Evolutionary conservation across 2,329 filamentous ascomycete species (phyloP).

Genomic region (Sarocladium strictum): DNA sequence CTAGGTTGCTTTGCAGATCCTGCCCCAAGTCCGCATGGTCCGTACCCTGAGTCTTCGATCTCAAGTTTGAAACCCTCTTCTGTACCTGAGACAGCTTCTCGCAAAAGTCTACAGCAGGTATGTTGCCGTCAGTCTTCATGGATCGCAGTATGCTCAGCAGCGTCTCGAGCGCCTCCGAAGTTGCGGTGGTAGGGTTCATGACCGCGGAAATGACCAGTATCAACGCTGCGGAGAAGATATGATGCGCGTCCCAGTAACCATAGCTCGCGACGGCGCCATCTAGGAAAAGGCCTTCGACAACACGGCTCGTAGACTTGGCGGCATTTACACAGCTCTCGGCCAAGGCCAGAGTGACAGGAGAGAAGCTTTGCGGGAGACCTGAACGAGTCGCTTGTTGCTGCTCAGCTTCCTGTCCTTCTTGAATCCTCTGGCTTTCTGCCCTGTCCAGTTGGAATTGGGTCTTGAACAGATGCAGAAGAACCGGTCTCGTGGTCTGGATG

Average conservation of each 20-base stretch:
- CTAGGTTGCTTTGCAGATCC: too few species aligned
- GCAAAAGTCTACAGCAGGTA: constrained; percentile 23
- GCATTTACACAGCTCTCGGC: constrained; percentile 27
- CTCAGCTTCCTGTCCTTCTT: neutral
- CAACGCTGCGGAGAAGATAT: constrained; percentile 25
- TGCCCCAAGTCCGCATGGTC: neutral
- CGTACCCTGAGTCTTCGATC: constrained; percentile 11
- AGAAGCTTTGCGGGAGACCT: constrained; percentile 17
- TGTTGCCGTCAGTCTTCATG: constrained; percentile 23
- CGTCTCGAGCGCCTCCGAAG: constrained; percentile 22
- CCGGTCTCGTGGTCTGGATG: constrained; percentile 26
- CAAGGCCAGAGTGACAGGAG: constrained; percentile 22
- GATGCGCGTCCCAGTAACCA: constrained; percentile 27
- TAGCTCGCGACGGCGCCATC: constrained; percentile 20
- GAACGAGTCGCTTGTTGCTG: constrained; percentile 9
- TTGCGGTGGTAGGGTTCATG: constrained; percentile 20
- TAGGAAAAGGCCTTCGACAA: constrained; percentile 20
- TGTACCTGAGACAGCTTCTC: constrained; percentile 21
- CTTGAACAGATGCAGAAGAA: constrained; percentile 25
- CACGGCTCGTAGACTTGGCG: constrained; percentile 21
- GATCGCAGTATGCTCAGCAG: constrained; percentile 22
- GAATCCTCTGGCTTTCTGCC: neutral
- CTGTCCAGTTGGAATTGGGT: constrained; percentile 19
- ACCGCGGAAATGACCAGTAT: constrained; percentile 25
- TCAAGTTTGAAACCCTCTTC: constrained; percentile 13